Percentiles rank a stretch among this genome's conserved stretches.
Evolutionary conservation across 2,329 filamentous ascomycete genomes (phyloP).

Genomic region (Verticillium dahliae): DNA sequence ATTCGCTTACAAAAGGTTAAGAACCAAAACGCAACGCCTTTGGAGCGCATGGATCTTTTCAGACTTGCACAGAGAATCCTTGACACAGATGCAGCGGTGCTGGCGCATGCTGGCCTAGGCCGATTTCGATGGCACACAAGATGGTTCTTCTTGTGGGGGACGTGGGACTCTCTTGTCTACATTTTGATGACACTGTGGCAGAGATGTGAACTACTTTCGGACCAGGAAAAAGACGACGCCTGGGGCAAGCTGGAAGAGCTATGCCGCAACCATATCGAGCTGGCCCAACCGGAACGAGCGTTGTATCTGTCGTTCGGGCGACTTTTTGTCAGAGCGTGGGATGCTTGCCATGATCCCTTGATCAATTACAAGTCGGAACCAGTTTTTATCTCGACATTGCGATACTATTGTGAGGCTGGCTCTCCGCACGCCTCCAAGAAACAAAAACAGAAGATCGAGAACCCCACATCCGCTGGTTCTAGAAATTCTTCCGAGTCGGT

Average conservation of each 20-base stretch:
- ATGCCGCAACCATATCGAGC: conserved; percentile 20
- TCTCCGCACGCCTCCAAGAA: background rate
- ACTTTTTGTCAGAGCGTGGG: conserved; percentile 25
- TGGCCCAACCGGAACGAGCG: conserved; percentile 17
- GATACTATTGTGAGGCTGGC: background rate
- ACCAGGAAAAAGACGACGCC: conserved; percentile 8
- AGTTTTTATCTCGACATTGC: conserved; percentile 16
- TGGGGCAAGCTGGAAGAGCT: conserved; percentile 20
- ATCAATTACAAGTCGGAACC: conserved; percentile 9
- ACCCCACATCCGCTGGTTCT: background rate
- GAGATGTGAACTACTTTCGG: conserved; percentile 11
- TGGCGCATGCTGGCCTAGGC: conserved; percentile 14
- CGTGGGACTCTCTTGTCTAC: conserved; percentile 23
- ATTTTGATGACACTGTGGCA: conserved; percentile 19
- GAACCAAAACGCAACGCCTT: conserved; percentile 17
- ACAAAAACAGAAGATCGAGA: conserved; percentile 7
- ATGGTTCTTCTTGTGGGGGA: conserved; percentile 25
- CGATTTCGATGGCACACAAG: conserved; percentile 23
- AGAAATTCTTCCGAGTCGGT: background rate
- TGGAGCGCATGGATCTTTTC: conserved; percentile 16
- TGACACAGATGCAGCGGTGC: conserved; percentile 24
- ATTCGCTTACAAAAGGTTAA: conserved; percentile 13
- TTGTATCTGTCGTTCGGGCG: conserved; percentile 20
- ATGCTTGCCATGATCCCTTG: conserved; percentile 9
- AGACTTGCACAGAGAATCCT: conserved; percentile 27